phyloP scores from a whole-genome alignment of 192 early-diverging fungal genomes.

The Podila clonocystis region DNA sequence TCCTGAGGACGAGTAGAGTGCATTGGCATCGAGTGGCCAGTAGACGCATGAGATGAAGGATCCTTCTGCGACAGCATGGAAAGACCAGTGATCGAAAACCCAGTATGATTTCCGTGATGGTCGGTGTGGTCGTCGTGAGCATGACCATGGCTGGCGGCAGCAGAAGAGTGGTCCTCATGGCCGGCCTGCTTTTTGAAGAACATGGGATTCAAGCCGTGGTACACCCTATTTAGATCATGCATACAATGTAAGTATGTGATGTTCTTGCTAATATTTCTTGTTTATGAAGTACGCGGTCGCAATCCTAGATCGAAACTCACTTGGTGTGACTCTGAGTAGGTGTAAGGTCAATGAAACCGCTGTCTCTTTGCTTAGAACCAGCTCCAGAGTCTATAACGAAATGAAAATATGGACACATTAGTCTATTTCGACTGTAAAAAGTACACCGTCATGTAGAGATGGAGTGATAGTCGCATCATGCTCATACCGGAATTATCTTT shows the following conservation, averaged over 20 bases:
- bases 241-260: not conserved
- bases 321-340: not conserved
- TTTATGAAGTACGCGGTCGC: not conserved
- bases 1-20: too few relatives aligned
- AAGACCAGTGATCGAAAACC: too few relatives aligned
- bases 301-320: not conserved
- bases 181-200: not conserved
- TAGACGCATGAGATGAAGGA: not conserved
- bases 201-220: not conserved
- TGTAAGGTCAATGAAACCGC: not conserved
- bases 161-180: not conserved
- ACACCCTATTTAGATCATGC: too few relatives aligned
- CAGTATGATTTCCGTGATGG: not conserved
- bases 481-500: too few relatives aligned
- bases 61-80: not conserved
- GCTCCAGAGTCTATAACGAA: not conserved
- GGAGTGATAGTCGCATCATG: too few relatives aligned
- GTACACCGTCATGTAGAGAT: too few relatives aligned
- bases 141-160: not conserved
- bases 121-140: not conserved
- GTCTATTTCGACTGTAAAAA: too few relatives aligned
- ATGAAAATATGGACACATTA: not conserved
- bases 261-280: not conserved
- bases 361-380: not conserved
- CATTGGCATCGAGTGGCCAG: not conserved